phyloP scores from a whole-genome alignment of 352 stramenopile genomes.

The Phytopythium vexans region DNA sequence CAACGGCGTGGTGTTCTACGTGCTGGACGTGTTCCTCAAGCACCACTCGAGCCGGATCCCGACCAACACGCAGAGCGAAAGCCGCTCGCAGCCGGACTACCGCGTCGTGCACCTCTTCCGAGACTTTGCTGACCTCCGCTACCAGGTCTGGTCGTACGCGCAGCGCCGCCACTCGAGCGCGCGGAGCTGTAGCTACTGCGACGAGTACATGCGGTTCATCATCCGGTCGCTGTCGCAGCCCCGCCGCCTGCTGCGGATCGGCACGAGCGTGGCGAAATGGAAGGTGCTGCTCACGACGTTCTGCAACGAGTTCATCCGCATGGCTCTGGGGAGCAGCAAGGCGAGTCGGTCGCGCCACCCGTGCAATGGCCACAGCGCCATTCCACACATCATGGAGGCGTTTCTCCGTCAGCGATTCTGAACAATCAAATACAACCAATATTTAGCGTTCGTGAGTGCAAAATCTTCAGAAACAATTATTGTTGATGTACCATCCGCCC shows the following conservation, averaged over 20 bases:
- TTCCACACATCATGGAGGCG: constrained; percentile 38
- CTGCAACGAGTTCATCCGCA: constrained; percentile 42
- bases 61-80: constrained; percentile 39
- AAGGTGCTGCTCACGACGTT: constrained; percentile 46
- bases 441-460: no score
- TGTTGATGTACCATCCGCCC: no score
- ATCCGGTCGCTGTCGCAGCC: constrained; percentile 47
- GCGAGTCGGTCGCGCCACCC: constrained; percentile 20
- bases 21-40: constrained; percentile 60
- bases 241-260: constrained; percentile 43
- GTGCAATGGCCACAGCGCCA: constrained; percentile 34
- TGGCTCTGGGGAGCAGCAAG: constrained; percentile 29
- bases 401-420: constrained; percentile 32
- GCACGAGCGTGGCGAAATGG: constrained; percentile 25
- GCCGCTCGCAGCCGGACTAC: constrained; percentile 31
- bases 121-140: constrained; percentile 48
- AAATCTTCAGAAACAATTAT: no score
- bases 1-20: constrained; percentile 42
- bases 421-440: background rate
- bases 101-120: constrained; percentile 46
- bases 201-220: constrained; percentile 50
- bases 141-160: constrained; percentile 44
- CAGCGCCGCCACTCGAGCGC: constrained; percentile 31
- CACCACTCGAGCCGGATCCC: constrained; percentile 55
- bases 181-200: constrained; percentile 38